Base-by-base conservation (phyloP, 495 filamentous ascomycete genomes). In the Neurospora tetraspora region DNA sequence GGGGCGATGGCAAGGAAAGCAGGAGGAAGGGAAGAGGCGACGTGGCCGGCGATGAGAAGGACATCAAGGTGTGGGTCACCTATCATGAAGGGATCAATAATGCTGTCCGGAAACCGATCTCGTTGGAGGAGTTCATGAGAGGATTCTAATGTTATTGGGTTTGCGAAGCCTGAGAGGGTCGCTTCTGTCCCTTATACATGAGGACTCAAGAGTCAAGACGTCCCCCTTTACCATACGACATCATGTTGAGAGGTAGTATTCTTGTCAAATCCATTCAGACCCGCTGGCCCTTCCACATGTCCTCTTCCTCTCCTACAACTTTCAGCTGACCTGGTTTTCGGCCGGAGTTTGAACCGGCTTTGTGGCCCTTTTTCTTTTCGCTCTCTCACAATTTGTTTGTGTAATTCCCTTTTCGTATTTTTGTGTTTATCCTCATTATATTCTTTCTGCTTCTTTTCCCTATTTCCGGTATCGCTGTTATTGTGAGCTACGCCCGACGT, bases 51-150 rank as follows among this genome's bases (percentile, higher is more conserved):
- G 83, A 74, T 10, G 83, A 81, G 36, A 77, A 81, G 61, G 88
- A 88, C 65, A 83, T 82, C 27, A 91, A 89, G 78, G 91, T 96
- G 12, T 99, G 96, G 95, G 90, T 97, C 31, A 97, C 90, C 73
- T 99, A 91, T 79, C 91, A 98, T 77, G 96, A 98, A 82, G 96
- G 96, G n/a, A 91, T 93, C 79, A 96, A 93, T 75, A 98, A 98
- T 83, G 96, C 96, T 11, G 96, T 99, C 59, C 88, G 93, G 79
- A 98, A 98, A 80, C 94, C 94, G 5, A 88, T 99, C 73, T 92
- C 91, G 45, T 79, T 99, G 82, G 89, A 89, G 73, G 96, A 99
- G 80, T 85, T 99, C 75, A 82, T 99, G 85, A 85, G 84, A 72
- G 90, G 88, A 11, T 82, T 94, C 68, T 88, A 78, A 68, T 20